Evolutionary conservation across 2,329 filamentous ascomycete genomes (phyloP), one percentile per base, ranked within the genome.

Genomic region (Sporothrix pallida): DNA sequence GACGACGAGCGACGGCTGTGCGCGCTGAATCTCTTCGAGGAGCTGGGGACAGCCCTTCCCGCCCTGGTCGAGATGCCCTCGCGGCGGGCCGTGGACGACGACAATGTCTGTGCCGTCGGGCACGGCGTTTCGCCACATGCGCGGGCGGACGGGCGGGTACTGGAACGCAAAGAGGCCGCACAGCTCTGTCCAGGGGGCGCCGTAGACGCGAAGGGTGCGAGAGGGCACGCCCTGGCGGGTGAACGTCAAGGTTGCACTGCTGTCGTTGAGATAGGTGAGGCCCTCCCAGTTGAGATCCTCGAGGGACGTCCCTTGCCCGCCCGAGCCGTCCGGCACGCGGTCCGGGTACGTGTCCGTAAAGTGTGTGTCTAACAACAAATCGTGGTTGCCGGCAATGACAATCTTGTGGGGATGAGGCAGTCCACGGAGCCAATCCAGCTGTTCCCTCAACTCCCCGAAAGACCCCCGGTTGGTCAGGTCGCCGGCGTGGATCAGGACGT

Each of bases 401-500:
- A 83, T 76, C 74, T 83, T 83, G 76, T 81, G 74, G 6, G 72
- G 72, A 71, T 83, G 82, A 1, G 81, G 77, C 69, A 81, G 81
- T 0, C 76, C 37, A 0, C 76, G 76, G 1, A 84, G 76, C 82
- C 82, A 84, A 23, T 60, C 65, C 8, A 83, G 68, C 71, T 81
- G 78, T 1, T 78, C 77, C 73, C 82, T 78, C 1, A 85, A 74
- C 74, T 85, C 83, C 0, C 77, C 76, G 62, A 82, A 80, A 0
- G 81, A 81, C 1, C 83, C 83, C 44, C 78, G 76, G 58, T 82
- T 76, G 0, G 81, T 83, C 12, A 84, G 78, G 73, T 84, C 82
- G 12, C 83, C 83, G 12, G 83, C 82, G 73, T 85, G 83, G 68
- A 85, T 78, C 7, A 84, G 80, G 8, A 84, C 76, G 73, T 84